Conservation (phyloP, 1,139 yeast species). For the Scheffersomyces illinoinensis region DNA sequence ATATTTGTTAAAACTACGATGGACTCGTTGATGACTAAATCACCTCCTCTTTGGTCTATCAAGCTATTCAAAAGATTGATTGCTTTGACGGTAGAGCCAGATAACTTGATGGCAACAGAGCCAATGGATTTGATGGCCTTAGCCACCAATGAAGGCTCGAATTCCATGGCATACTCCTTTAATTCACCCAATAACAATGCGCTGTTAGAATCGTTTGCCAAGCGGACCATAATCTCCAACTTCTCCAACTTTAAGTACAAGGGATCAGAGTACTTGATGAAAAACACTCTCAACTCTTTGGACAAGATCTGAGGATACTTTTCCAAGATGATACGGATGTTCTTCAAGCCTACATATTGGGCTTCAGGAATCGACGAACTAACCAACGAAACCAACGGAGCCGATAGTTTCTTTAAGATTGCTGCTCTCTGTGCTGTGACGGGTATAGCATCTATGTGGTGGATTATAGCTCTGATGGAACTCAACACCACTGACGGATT, state of each 20-base stretch:
- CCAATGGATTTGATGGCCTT: conserved; percentile 84
- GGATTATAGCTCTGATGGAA: conserved; percentile 78
- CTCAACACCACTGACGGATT: conserved; percentile 94
- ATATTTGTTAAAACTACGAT: conserved; percentile 77
- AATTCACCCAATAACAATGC: conserved; percentile 77
- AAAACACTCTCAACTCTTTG: conserved; percentile 85
- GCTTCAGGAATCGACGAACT: conserved; percentile 89
- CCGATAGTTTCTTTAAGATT: conserved; percentile 73
- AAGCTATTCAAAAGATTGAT: conserved; percentile 74
- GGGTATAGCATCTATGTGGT: conserved; percentile 60
- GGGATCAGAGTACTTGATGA: conserved; percentile 93
- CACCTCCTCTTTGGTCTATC: conserved; percentile 72
- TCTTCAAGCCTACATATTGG: conserved; percentile 91
- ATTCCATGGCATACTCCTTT: conserved; percentile 92
- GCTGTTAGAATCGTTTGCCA: conserved; percentile 73
- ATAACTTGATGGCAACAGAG: conserved; percentile 81
- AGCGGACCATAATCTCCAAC: conserved; percentile 82
- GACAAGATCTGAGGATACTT: conserved; percentile 80
- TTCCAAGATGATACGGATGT: conserved; percentile 86
- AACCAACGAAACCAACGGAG: conserved; percentile 87
- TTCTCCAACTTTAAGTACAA: conserved; percentile 90
- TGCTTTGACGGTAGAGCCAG: conserved; percentile 63
- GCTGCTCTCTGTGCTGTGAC: conserved; percentile 32
- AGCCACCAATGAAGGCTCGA: conserved; percentile 85
- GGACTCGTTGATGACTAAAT: conserved; percentile 77